Conservation (phyloP, 257 asterid genomes). For the Leptodermis oblonga region DNA sequence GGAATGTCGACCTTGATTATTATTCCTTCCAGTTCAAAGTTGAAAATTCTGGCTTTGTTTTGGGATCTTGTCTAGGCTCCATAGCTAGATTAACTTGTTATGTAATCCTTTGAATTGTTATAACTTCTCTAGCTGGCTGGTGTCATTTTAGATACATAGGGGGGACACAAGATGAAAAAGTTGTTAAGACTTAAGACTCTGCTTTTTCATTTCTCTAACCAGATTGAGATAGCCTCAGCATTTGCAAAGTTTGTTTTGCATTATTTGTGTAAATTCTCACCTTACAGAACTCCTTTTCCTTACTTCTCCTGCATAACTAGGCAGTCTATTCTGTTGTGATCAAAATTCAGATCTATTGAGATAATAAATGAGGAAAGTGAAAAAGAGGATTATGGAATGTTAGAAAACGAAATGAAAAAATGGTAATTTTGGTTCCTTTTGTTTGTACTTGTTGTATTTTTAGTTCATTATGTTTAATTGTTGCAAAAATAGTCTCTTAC, state of each 20-base stretch:
- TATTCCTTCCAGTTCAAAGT: constrained; percentile 5
- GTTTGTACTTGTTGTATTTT: no score
- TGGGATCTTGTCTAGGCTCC: not conserved
- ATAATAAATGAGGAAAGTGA: no score
- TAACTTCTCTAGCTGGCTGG: not conserved
- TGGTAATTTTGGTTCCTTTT: no score
- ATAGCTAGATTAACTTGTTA: not conserved
- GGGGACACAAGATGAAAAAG: not conserved
- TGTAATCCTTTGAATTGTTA: not conserved
- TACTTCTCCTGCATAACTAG: no score
- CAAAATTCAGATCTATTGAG: no score
- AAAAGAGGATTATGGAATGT: no score
- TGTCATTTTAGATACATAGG: not conserved
- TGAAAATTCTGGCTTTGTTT: not conserved
- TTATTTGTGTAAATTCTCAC: not conserved
- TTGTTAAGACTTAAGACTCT: no score
- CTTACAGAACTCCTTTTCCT: no score
- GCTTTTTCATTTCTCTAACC: not conserved
- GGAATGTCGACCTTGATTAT: not conserved
- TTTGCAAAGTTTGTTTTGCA: not conserved
- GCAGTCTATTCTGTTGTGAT: no score
- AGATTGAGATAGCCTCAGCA: not conserved
- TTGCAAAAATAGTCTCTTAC: no score
- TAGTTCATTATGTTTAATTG: no score
- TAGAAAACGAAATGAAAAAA: no score